Conservation (phyloP, 2,329 filamentous ascomycete genomes). For the Fonsecaea erecta region DNA sequence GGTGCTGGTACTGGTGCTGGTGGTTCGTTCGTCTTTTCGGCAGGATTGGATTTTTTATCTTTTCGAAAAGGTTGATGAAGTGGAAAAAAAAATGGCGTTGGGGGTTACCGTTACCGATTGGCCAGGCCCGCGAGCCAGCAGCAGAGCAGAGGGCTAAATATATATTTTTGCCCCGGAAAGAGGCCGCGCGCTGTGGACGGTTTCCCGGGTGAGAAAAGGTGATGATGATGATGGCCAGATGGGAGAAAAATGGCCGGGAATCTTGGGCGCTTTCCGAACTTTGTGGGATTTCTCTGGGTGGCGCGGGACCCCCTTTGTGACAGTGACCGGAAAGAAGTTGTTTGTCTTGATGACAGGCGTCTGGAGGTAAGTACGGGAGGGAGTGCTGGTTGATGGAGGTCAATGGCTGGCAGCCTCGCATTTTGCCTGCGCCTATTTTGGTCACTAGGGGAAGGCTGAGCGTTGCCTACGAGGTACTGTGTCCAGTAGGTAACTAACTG, state of each 20-base stretch:
- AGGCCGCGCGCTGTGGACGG: slow-evolving; percentile 7
- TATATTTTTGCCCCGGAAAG: slow-evolving; percentile 13
- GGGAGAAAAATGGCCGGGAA: neutral
- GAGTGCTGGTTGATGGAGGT: too few relatives aligned
- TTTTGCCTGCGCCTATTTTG: neutral
- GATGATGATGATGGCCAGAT: neutral
- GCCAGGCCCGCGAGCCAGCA: neutral
- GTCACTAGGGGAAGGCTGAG: neutral
- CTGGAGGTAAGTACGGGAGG: too few relatives aligned
- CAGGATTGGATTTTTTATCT: neutral
- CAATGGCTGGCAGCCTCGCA: neutral
- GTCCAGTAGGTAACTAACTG: too few relatives aligned
- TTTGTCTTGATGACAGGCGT: neutral
- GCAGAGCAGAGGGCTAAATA: slow-evolving; percentile 8
- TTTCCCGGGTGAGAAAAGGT: neutral
- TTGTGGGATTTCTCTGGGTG: neutral
- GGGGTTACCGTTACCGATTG: slow-evolving; percentile 12
- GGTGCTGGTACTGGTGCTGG: too few relatives aligned
- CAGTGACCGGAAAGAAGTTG: neutral
- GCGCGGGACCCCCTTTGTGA: neutral
- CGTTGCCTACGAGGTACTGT: too few relatives aligned
- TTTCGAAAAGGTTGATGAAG: neutral
- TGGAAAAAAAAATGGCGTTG: neutral
- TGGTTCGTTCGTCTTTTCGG: too few relatives aligned
- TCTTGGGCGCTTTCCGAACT: neutral